Evolutionary conservation across 2,329 filamentous ascomycete species (phyloP).

Genomic region (Coniella vitis): DNA sequence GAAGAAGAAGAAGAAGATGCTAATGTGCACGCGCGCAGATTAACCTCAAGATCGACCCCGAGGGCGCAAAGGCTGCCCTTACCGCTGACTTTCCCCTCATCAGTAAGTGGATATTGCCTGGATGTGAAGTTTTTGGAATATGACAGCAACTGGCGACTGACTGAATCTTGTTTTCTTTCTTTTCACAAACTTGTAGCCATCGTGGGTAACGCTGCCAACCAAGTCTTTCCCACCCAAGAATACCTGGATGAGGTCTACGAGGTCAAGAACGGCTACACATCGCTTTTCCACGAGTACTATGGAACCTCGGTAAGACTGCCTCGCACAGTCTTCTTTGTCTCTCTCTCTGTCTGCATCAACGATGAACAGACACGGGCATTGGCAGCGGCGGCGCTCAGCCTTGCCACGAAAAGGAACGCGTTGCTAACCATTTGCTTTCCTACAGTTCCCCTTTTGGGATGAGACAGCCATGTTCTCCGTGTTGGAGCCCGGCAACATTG

Average conservation of each 20-base stretch:
- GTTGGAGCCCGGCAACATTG: slow-evolving; percentile 16
- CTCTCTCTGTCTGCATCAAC: not conserved
- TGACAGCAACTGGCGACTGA: too few species aligned
- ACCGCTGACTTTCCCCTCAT: slow-evolving; percentile 40
- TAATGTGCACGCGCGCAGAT: slow-evolving; percentile 25
- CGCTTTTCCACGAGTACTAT: slow-evolving; percentile 12
- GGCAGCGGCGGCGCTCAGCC: too few species aligned
- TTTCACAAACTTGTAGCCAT: slow-evolving; percentile 26
- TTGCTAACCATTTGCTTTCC: not conserved
- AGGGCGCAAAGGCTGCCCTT: slow-evolving; percentile 41
- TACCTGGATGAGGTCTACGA: slow-evolving; percentile 21
- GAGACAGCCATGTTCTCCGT: slow-evolving; percentile 19
- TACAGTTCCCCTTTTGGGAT: slow-evolving; percentile 20
- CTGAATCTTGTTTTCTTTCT: too few species aligned
- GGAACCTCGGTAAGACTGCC: slow-evolving; percentile 4
- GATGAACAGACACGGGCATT: too few species aligned
- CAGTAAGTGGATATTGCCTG: slow-evolving; percentile 15
- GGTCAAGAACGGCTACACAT: slow-evolving; percentile 18
- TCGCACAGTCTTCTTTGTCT: not conserved
- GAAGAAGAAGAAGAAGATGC: not conserved
- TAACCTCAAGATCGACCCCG: slow-evolving; percentile 45
- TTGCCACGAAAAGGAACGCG: too few species aligned
- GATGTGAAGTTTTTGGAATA: not conserved
- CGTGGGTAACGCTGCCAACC: slow-evolving; percentile 35
- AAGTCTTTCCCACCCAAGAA: slow-evolving; percentile 32